These are phyloP conservation scores for Trypanosoma avium DNA, from an alignment of 208 protist species.

Conservation along the genomic window DNA sequence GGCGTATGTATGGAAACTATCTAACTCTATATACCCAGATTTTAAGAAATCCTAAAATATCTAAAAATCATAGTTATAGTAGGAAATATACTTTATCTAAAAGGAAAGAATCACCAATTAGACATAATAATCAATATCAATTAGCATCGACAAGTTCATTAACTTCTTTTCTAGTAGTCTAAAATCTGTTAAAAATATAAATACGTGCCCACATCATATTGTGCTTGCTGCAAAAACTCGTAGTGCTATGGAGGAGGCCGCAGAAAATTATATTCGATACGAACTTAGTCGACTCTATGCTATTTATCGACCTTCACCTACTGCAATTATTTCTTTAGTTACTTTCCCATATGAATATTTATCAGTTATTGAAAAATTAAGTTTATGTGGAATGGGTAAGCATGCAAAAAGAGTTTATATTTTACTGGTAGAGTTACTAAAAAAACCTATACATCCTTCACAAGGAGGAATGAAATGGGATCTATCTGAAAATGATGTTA, in stretches of 20 bases:
- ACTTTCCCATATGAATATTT: constrained; percentile 12
- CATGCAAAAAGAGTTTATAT: constrained; percentile 11
- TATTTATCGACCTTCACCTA: constrained; percentile 40
- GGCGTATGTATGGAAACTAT: too few relatives aligned
- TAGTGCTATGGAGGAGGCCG: constrained; percentile 29
- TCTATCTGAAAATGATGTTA: constrained; percentile 22
- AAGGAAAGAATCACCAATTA: too few relatives aligned
- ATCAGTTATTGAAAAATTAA: constrained; percentile 10
- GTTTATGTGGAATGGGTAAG: constrained; percentile 1
- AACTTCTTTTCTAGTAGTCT: too few relatives aligned
- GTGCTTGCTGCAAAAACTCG: constrained; percentile 13
- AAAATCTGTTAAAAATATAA: not conserved
- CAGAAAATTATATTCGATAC: constrained; percentile 26
- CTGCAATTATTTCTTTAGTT: not conserved
- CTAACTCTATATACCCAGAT: too few relatives aligned
- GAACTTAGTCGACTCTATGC: constrained; percentile 42
- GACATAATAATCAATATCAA: too few relatives aligned
- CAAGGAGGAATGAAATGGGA: constrained; percentile 52
- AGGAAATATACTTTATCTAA: too few relatives aligned
- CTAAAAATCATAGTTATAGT: too few relatives aligned
- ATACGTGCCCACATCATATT: not conserved
- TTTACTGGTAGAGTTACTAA: constrained; percentile 51
- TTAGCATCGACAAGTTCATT: not conserved
- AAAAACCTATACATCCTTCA: constrained; percentile 57
- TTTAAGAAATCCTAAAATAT: too few relatives aligned